Percentiles rank a stretch among this genome's conserved stretches.
These are phyloP conservation scores for Escallonia herrerae DNA, from an alignment of 129 eudicot genomes.

Conservation along the genomic window DNA sequence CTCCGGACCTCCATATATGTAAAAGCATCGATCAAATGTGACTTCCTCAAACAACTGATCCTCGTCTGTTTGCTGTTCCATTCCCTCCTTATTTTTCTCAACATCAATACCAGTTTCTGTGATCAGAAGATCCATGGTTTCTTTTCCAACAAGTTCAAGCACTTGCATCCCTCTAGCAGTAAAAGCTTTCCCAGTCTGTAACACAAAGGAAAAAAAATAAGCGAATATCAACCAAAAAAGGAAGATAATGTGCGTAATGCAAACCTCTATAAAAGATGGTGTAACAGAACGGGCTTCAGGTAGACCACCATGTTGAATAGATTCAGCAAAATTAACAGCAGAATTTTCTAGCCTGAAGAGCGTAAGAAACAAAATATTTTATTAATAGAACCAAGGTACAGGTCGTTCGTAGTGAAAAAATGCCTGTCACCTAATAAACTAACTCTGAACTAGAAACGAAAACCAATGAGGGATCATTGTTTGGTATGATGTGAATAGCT, in stretches of 20 bases:
- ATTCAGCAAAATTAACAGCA: too few species aligned
- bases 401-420: not conserved
- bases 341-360: slow-evolving; percentile 38
- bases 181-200: not conserved
- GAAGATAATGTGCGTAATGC: not conserved
- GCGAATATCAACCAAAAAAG: not conserved
- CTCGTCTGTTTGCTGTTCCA: slow-evolving; percentile 43
- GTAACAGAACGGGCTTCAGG: too few species aligned
- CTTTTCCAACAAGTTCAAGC: too few species aligned
- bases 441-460: not conserved
- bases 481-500: not conserved
- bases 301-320: too few species aligned
- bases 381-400: not conserved
- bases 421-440: not conserved
- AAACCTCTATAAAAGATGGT: too few species aligned
- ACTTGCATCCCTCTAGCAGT: not conserved
- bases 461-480: not conserved
- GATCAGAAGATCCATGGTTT: too few species aligned
- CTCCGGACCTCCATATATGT: slow-evolving; percentile 99
- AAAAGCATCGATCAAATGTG: slow-evolving; percentile 84
- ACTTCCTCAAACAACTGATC: slow-evolving; percentile 84
- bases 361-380: slow-evolving; percentile 2
- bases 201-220: not conserved
- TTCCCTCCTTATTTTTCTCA: slow-evolving; percentile 15
- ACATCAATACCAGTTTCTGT: too few species aligned